Evolutionary conservation across 495 filamentous ascomycete species (phyloP).

Genomic region (Oidiodendron maius): DNA sequence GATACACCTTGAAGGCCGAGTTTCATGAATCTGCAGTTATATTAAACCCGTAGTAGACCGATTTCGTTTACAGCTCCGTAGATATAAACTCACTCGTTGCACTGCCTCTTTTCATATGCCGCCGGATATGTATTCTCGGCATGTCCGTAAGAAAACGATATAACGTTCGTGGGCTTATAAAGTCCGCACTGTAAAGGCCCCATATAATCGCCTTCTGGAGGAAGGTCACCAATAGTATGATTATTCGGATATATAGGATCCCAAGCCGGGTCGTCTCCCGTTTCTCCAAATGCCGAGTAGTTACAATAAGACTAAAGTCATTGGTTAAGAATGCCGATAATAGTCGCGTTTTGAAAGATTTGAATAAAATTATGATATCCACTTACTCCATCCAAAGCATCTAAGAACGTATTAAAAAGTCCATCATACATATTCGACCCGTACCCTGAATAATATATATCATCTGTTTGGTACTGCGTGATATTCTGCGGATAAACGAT

Average conservation of each 20-base stretch:
- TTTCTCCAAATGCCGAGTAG: constrained; percentile 39
- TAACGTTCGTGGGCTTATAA: constrained; percentile 47
- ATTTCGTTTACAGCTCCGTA: not conserved
- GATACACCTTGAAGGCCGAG: too few species aligned
- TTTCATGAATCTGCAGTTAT: constrained; percentile 13
- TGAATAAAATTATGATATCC: constrained; percentile 7
- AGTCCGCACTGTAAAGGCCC: constrained; percentile 56
- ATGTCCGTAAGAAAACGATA: constrained; percentile 51
- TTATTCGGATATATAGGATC: constrained; percentile 54
- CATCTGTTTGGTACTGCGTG: too few species aligned
- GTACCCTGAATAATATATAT: too few species aligned
- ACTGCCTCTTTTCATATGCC: constrained; percentile 50
- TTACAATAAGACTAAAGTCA: constrained; percentile 42
- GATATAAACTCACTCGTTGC: constrained; percentile 34
- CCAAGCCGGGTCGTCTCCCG: constrained; percentile 16
- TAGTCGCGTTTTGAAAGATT: too few species aligned
- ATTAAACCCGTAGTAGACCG: not conserved
- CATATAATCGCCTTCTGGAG: constrained; percentile 44
- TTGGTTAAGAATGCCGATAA: not conserved
- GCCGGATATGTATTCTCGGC: constrained; percentile 45
- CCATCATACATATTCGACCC: too few species aligned
- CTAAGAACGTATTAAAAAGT: constrained; percentile 49
- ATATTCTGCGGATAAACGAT: constrained; percentile 11
- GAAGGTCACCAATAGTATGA: too few species aligned
- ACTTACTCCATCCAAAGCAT: constrained; percentile 58